Evolutionary conservation across 2,329 filamentous ascomycete species (phyloP).

Genomic region (Diaporthe amygdali): DNA sequence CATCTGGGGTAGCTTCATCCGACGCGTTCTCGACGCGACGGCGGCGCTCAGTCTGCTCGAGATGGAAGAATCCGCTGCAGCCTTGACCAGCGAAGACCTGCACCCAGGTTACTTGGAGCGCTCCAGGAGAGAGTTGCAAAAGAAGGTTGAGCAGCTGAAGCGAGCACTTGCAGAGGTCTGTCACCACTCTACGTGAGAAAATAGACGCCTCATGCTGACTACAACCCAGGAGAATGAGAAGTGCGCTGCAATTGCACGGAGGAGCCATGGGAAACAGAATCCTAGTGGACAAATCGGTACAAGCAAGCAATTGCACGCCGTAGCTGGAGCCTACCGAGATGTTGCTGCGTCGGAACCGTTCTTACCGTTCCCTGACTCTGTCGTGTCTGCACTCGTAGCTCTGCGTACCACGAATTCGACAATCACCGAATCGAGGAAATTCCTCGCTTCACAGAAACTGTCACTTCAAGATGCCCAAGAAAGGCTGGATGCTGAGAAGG

Average conservation of each 20-base stretch:
- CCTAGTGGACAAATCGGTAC: not conserved
- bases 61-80: slow-evolving; percentile 36
- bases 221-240: slow-evolving; percentile 29
- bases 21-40: slow-evolving; percentile 32
- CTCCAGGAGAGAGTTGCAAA: slow-evolving; percentile 71
- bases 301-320: slow-evolving; percentile 41
- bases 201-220: slow-evolving; percentile 22
- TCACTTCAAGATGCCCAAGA: slow-evolving; percentile 49
- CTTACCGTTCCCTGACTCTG: slow-evolving; percentile 69
- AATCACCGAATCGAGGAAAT: slow-evolving; percentile 66
- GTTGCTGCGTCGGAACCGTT: slow-evolving; percentile 67
- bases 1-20: not conserved
- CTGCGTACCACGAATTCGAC: slow-evolving; percentile 70
- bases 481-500: slow-evolving; percentile 56
- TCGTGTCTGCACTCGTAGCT: slow-evolving; percentile 74
- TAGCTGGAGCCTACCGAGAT: slow-evolving; percentile 70
- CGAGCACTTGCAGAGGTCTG: slow-evolving; percentile 51
- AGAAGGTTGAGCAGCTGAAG: slow-evolving; percentile 59
- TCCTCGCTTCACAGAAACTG: slow-evolving; percentile 53
- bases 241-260: not conserved
- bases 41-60: slow-evolving; percentile 31
- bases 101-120: slow-evolving; percentile 65
- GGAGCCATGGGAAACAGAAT: not conserved
- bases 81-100: slow-evolving; percentile 40
- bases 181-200: slow-evolving; percentile 21